These are phyloP conservation scores for Bremia lactucae DNA, from an alignment of 352 stramenopile species.

Conservation along the genomic window DNA sequence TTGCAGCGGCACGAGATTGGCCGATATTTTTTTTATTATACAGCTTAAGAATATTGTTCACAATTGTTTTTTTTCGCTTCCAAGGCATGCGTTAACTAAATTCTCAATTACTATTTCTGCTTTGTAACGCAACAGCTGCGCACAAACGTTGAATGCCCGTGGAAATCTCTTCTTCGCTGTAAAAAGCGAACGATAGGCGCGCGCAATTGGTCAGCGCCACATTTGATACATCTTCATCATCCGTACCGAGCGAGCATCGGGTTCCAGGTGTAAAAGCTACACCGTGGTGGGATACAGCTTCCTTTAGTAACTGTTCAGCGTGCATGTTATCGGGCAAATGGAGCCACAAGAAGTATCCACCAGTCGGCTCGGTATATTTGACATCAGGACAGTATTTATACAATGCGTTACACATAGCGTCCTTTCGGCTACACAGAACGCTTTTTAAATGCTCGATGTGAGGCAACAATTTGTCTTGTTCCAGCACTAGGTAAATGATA, in stretches of 20 bases:
- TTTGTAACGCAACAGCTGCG: too few species aligned
- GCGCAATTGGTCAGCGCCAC: constrained; percentile 30
- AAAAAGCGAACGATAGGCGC: constrained; percentile 78
- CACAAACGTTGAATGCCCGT: constrained; percentile 48
- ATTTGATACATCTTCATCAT: constrained; percentile 10
- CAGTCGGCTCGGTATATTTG: constrained; percentile 47
- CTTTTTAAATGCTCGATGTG: constrained; percentile 38
- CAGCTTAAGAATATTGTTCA: too few species aligned
- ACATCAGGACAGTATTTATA: constrained; percentile 29
- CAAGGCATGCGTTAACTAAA: too few species aligned
- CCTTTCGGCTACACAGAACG: constrained; percentile 35
- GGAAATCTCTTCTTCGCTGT: constrained; percentile 59
- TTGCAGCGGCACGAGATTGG: too few species aligned
- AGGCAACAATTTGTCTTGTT: constrained; percentile 35
- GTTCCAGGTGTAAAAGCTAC: constrained; percentile 70
- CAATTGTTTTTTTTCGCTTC: too few species aligned
- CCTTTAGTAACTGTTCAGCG: constrained; percentile 35
- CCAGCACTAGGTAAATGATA: constrained; percentile 34
- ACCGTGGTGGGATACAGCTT: constrained; percentile 35
- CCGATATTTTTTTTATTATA: too few species aligned
- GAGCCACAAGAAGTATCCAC: constrained; percentile 82
- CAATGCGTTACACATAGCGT: constrained; percentile 36
- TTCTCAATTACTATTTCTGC: too few species aligned
- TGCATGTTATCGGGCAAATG: constrained; percentile 41
- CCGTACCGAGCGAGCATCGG: constrained; percentile 36